Conservation (phyloP, 2,329 filamentous ascomycete genomes). For the Paracoccidioides lutzii region DNA sequence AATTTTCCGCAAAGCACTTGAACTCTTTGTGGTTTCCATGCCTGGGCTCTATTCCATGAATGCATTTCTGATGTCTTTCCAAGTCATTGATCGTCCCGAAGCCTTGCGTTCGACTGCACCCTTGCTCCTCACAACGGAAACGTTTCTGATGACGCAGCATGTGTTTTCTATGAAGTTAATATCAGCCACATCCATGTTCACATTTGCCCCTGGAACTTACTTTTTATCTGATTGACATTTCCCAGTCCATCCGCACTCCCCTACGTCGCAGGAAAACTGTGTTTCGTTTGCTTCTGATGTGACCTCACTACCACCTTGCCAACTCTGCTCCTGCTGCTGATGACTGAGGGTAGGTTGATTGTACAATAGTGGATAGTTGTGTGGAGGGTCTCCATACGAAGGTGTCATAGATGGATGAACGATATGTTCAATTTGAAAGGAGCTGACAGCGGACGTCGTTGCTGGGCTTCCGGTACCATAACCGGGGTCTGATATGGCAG, state of each 20-base stretch:
- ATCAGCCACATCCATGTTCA: background rate
- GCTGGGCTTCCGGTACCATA: conserved; percentile 23
- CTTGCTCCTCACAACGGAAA: conserved; percentile 45
- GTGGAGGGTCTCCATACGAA: background rate
- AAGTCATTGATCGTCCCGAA: conserved; percentile 75
- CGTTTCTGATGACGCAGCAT: conserved; percentile 57
- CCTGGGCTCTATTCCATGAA: conserved; percentile 26
- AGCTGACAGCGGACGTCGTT: conserved; percentile 19
- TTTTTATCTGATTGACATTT: conserved; percentile 31
- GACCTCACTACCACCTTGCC: background rate
- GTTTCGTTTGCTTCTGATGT: conserved; percentile 2
- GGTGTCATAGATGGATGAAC: background rate
- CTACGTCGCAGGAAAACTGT: conserved; percentile 20
- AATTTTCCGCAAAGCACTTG: conserved; percentile 46
- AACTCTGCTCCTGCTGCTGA: background rate
- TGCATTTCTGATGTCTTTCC: conserved; percentile 46
- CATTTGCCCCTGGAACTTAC: conserved; percentile 13
- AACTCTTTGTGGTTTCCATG: conserved; percentile 41
- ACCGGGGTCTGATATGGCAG: conserved; percentile 23
- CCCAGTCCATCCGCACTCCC: conserved; percentile 22
- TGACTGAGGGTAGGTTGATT: background rate
- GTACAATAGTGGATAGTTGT: background rate
- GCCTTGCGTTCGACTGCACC: conserved; percentile 50
- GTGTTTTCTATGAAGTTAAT: conserved; percentile 51
- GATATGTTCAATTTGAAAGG: conserved; percentile 15